A percentile compares a stretch with the other conserved stretches of the same genome.
Conservation (phyloP, 768 basidiomycete genomes). For the Russula foetens region DNA sequence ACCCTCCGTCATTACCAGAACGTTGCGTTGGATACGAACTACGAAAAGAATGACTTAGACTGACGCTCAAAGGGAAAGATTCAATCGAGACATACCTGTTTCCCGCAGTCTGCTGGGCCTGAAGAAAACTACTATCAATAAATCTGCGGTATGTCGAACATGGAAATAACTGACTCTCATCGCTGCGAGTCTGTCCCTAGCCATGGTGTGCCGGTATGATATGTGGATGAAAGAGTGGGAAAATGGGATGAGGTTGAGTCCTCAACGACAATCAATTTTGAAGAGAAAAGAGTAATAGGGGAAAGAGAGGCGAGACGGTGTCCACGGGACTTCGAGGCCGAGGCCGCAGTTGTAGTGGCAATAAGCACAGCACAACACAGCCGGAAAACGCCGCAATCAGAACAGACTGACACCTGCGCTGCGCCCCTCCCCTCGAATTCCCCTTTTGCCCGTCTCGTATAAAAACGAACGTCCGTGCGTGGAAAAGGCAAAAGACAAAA, state of each 20-base stretch:
- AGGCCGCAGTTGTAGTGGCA: too few relatives aligned
- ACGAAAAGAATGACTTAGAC: not conserved
- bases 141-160: constrained; percentile 5
- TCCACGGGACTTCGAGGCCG: too few relatives aligned
- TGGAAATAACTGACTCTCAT: constrained; percentile 52
- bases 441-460: too few relatives aligned
- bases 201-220: constrained; percentile 40
- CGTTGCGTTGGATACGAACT: constrained; percentile 17
- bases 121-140: constrained; percentile 4
- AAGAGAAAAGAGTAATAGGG: not conserved
- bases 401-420: too few relatives aligned
- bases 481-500: too few relatives aligned
- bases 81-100: constrained; percentile 36
- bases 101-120: constrained; percentile 63
- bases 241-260: not conserved
- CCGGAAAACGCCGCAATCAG: not conserved
- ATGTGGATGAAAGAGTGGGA: constrained; percentile 14
- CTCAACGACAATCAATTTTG: constrained; percentile 23
- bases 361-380: not conserved
- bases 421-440: too few relatives aligned
- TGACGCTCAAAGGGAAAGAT: not conserved
- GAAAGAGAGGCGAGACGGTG: not conserved
- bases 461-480: too few relatives aligned
- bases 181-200: constrained; percentile 86
- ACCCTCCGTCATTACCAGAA: constrained; percentile 14